Evolutionary conservation across 2,329 filamentous ascomycete genomes (phyloP).

Genomic region (Drechslerella coelobrocha): DNA sequence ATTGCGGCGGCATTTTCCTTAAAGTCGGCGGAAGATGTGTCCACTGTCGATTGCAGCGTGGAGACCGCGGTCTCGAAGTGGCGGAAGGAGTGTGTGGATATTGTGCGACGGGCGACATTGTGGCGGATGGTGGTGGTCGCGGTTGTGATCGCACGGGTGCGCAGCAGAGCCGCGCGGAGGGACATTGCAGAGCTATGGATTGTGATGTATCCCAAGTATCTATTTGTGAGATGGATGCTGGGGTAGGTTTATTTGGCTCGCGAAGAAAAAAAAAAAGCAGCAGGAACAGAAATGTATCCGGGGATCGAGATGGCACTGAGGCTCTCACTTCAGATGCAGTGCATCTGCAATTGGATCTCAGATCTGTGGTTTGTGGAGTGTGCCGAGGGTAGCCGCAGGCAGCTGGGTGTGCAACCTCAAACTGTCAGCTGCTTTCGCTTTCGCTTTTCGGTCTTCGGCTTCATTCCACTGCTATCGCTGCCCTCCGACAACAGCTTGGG

Average conservation of each 20-base stretch:
- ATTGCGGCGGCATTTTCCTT: slow-evolving; percentile 81
- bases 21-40: slow-evolving; percentile 78
- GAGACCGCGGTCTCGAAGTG: slow-evolving; percentile 86
- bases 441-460: too few species aligned
- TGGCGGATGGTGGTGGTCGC: background rate
- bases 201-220: background rate
- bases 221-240: background rate
- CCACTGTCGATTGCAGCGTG: slow-evolving; percentile 75
- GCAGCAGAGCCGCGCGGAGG: slow-evolving; percentile 26
- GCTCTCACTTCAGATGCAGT: too few species aligned
- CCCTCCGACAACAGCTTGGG: too few species aligned
- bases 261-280: too few species aligned
- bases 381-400: slow-evolving; percentile 42
- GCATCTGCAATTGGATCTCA: too few species aligned
- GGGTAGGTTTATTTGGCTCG: too few species aligned
- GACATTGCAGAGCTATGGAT: background rate
- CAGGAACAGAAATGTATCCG: too few species aligned
- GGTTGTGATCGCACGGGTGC: slow-evolving; percentile 1
- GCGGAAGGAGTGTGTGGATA: slow-evolving; percentile 79
- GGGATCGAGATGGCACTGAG: too few species aligned
- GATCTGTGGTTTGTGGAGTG: slow-evolving; percentile 22
- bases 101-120: slow-evolving; percentile 57
- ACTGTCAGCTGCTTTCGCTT: background rate
- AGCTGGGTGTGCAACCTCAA: slow-evolving; percentile 4
- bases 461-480: too few species aligned